A percentile compares a stretch with the other conserved stretches of the same genome.
Evolutionary conservation across 2,329 filamentous ascomycete species (phyloP).

Genomic region (Clarireedia homoeocarpa): DNA sequence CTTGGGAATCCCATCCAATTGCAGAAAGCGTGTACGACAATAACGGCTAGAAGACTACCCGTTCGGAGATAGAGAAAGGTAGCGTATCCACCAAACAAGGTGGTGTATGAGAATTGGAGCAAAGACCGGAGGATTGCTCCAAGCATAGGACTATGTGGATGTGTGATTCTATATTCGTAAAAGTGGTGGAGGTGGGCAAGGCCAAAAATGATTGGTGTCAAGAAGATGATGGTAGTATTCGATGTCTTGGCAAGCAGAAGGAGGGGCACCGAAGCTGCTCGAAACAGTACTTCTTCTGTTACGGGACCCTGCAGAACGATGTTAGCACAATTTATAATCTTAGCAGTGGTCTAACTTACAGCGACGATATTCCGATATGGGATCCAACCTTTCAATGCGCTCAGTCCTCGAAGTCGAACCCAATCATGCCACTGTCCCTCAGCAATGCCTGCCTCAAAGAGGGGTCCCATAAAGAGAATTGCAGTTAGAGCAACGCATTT

Average conservation of each 20-base stretch:
- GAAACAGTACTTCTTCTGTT: conserved; percentile 91
- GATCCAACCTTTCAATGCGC: conserved; percentile 65
- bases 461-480: conserved; percentile 73
- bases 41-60: conserved; percentile 68
- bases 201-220: conserved; percentile 83
- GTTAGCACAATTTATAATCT: background rate
- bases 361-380: conserved; percentile 82
- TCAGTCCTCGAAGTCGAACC: conserved; percentile 46
- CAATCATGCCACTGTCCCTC: conserved; percentile 63
- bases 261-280: conserved; percentile 75
- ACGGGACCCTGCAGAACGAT: conserved; percentile 55
- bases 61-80: conserved; percentile 84
- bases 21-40: conserved; percentile 78
- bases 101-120: conserved; percentile 85
- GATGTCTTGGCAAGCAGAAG: conserved; percentile 60
- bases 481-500: conserved; percentile 63
- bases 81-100: conserved; percentile 86
- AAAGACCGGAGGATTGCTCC: conserved; percentile 63
- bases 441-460: conserved; percentile 72
- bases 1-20: conserved; percentile 87
- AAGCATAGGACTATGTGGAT: conserved; percentile 58
- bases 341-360: conserved; percentile 42
- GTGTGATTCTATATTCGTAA: conserved; percentile 82
- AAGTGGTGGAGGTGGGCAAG: conserved; percentile 93
- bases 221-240: conserved; percentile 57